Evolutionary conservation across 2,329 filamentous ascomycete species (phyloP).

Genomic region (Myotisia sp.): DNA sequence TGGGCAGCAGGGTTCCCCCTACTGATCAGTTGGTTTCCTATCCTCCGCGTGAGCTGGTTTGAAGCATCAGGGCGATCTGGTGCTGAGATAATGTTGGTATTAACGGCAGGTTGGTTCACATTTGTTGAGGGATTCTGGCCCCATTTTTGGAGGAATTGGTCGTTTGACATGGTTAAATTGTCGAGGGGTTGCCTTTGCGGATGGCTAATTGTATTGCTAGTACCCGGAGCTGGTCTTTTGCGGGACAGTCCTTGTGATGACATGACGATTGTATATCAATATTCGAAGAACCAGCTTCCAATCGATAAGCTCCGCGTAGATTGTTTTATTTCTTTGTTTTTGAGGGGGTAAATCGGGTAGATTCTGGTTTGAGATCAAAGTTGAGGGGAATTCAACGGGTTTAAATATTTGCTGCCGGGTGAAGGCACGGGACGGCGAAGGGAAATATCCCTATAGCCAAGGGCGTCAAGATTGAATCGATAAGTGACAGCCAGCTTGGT

Average conservation of each 20-base stretch:
- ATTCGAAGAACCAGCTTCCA: no score
- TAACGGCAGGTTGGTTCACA: constrained; percentile 12
- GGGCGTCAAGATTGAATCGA: no score
- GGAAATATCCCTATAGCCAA: no score
- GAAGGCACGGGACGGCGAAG: no score
- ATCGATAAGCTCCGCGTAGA: no score
- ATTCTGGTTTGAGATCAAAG: no score
- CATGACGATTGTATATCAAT: constrained; percentile 16
- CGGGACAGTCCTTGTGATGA: constrained; percentile 35
- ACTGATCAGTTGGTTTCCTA: constrained; percentile 27
- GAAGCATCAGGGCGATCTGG: constrained; percentile 31
- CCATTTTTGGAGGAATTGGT: constrained; percentile 41
- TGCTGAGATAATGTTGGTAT: constrained; percentile 29
- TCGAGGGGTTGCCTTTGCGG: constrained; percentile 39
- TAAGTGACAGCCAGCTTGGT: no score
- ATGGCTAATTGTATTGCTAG: constrained; percentile 49
- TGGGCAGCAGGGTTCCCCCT: constrained; percentile 27
- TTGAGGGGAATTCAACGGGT: no score
- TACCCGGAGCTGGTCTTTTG: constrained; percentile 62
- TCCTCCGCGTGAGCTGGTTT: constrained; percentile 30
- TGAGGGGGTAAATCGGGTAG: no score
- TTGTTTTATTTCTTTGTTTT: no score
- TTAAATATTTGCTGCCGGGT: no score
- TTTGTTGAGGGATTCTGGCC: constrained; percentile 30
- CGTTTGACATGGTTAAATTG: constrained; percentile 35